Percentiles rank a stretch among this genome's conserved stretches.
Evolutionary conservation across 805 yeast genomes (phyloP).

Genomic region (Kodamaea lidongshanica): DNA sequence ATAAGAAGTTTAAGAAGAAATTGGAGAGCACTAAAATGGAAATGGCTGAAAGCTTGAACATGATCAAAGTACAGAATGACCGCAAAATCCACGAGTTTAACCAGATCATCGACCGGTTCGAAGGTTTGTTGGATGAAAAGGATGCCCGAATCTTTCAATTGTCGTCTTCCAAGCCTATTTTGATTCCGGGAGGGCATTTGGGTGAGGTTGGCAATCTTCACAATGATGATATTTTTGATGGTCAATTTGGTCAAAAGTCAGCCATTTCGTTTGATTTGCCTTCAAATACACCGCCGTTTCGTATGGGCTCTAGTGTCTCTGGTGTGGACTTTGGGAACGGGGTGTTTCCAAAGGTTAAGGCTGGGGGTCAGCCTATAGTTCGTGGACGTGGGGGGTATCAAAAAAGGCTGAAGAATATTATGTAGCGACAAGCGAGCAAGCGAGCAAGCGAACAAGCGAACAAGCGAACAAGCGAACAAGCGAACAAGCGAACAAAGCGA

Average conservation of each 20-base stretch:
- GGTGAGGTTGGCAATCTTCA: too few relatives aligned
- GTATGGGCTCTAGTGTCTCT: too few relatives aligned
- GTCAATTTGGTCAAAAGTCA: too few relatives aligned
- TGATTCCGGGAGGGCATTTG: conserved; percentile 26
- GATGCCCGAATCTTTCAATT: conserved; percentile 29
- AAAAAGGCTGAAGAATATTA: conserved; percentile 33
- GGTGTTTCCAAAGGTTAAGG: conserved; percentile 7
- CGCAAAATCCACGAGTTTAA: conserved; percentile 30
- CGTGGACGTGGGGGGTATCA: conserved; percentile 43
- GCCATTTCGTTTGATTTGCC: too few relatives aligned
- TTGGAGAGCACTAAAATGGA: conserved; percentile 21
- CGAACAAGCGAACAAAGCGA: too few relatives aligned
- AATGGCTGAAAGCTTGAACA: conserved; percentile 19
- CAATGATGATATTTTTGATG: too few relatives aligned
- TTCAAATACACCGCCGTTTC: too few relatives aligned
- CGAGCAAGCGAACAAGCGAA: too few relatives aligned
- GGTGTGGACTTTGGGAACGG: too few relatives aligned
- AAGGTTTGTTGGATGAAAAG: conserved; percentile 32
- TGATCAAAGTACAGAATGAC: conserved; percentile 24
- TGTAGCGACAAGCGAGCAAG: too few relatives aligned
- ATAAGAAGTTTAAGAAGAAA: conserved; percentile 19
- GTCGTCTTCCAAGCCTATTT: conserved; percentile 33
- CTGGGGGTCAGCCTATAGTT: conserved; percentile 18
- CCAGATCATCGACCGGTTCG: conserved; percentile 26
- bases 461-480: too few relatives aligned